Evolutionary conservation across 2,329 filamentous ascomycete species (phyloP).

Genomic region (Aureobasidium sp.): DNA sequence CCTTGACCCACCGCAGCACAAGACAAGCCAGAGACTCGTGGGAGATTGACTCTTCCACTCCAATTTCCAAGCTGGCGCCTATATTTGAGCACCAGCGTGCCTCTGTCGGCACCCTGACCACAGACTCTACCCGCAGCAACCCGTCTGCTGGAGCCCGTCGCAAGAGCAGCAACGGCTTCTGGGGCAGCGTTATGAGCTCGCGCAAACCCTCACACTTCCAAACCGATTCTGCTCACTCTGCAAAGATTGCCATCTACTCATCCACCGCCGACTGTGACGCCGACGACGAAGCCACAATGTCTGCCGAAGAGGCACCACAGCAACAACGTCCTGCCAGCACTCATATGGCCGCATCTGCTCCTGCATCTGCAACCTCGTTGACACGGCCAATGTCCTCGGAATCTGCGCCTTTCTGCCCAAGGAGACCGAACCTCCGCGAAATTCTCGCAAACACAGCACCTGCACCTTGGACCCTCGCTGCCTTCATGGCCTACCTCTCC

Average conservation of each 20-base stretch:
- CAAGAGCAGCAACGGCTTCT: slow-evolving; percentile 15
- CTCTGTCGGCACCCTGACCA: slow-evolving; percentile 4
- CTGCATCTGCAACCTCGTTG: slow-evolving; percentile 18
- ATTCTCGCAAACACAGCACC: slow-evolving; percentile 80
- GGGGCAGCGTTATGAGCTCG: slow-evolving; percentile 14
- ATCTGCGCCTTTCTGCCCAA: slow-evolving; percentile 45
- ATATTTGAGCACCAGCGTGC: slow-evolving; percentile 13
- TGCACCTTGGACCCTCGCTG: slow-evolving; percentile 80
- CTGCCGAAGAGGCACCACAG: slow-evolving; percentile 32
- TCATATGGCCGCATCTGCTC: not conserved
- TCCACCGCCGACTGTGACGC: slow-evolving; percentile 30
- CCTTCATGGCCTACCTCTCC: slow-evolving; percentile 93
- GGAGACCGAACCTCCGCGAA: slow-evolving; percentile 69
- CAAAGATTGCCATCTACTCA: slow-evolving; percentile 4
- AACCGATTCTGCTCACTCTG: slow-evolving; percentile 7
- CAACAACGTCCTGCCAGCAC: not conserved
- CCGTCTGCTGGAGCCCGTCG: slow-evolving; percentile 1
- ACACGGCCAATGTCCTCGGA: slow-evolving; percentile 18
- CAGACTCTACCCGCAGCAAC: not conserved
- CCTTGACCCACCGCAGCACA: not conserved
- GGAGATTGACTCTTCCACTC: slow-evolving; percentile 13
- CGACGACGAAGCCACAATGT: slow-evolving; percentile 45
- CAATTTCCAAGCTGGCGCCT: slow-evolving; percentile 17
- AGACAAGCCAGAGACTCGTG: slow-evolving; percentile 6
- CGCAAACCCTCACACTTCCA: slow-evolving; percentile 9